Evolutionary conservation across 2,329 filamentous ascomycete genomes (phyloP).

Genomic region (Drechslerella coelobrocha): DNA sequence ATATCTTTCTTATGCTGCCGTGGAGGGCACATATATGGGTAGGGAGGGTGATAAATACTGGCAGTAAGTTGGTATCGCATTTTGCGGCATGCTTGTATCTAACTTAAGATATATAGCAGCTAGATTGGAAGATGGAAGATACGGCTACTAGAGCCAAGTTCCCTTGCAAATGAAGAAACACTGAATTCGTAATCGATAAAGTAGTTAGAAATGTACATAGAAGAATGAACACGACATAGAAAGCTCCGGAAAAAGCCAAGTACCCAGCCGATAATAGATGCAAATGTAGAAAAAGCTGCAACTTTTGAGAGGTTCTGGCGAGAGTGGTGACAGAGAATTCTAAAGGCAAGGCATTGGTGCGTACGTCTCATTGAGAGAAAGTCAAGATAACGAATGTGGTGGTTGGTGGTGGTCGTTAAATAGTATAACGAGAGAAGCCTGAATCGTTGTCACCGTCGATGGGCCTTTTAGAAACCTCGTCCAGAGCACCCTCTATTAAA

Average conservation of each 20-base stretch:
- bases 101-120: neutral
- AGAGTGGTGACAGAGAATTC: conserved; percentile 2
- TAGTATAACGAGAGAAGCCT: neutral
- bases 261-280: conserved; percentile 35
- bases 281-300: conserved; percentile 19
- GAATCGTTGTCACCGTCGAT: conserved; percentile 7
- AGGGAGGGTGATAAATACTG: conserved; percentile 51
- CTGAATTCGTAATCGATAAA: conserved; percentile 22
- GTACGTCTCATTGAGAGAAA: neutral
- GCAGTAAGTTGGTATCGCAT: conserved; percentile 9
- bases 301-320: conserved; percentile 9
- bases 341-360: neutral
- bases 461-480: conserved; percentile 22
- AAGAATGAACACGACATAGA: conserved; percentile 47
- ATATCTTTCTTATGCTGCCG: conserved; percentile 11
- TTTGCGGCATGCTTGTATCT: conserved; percentile 30
- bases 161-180: conserved; percentile 27
- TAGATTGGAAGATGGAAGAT: conserved; percentile 3
- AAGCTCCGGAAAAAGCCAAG: conserved; percentile 22
- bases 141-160: conserved; percentile 27
- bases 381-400: neutral
- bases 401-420: neutral
- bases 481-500: conserved; percentile 38
- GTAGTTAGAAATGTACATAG: conserved; percentile 50
- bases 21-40: conserved; percentile 27